Evolutionary conservation across 495 filamentous ascomycete genomes (phyloP).

Genomic region (Entonaema liquescens): DNA sequence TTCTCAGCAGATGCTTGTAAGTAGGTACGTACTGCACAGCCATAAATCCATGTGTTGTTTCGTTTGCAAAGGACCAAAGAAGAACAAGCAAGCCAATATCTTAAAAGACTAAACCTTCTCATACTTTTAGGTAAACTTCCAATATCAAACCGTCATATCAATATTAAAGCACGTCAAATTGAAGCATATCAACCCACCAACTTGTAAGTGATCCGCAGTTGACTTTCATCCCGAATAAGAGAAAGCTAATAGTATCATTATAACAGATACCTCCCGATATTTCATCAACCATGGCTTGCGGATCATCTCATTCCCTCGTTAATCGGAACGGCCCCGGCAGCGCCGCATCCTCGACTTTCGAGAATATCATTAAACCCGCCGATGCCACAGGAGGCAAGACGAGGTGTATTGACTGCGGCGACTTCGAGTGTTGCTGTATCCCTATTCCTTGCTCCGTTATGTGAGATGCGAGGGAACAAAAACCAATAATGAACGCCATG

Average conservation of each 20-base stretch:
- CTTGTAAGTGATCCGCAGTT: not conserved
- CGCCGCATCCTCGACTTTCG: conserved; percentile 50
- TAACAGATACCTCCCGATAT: not conserved
- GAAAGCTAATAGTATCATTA: not conserved
- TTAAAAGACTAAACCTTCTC: not conserved
- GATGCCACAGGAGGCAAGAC: conserved; percentile 51
- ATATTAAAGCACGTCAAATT: not conserved
- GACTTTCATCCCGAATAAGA: not conserved
- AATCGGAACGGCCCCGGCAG: conserved; percentile 52
- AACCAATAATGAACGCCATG: not conserved
- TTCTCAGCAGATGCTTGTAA: conserved; percentile 15
- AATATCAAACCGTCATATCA: not conserved
- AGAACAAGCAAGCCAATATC: not conserved
- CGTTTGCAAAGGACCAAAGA: not conserved
- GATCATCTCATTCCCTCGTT: conserved; percentile 36
- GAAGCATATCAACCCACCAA: conserved; percentile 2
- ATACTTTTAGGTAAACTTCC: not conserved
- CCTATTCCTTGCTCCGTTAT: conserved; percentile 57
- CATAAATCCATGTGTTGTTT: conserved; percentile 1
- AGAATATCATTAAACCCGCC: conserved; percentile 53
- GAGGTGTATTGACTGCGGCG: conserved; percentile 56
- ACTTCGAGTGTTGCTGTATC: conserved; percentile 58
- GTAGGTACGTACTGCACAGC: conserved; percentile 10
- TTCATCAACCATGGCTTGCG: conserved; percentile 39
- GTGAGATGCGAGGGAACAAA: conserved; percentile 50